Evolutionary conservation across 1,284 basidiomycete genomes (phyloP).

Genomic region (Marasmius oreades): DNA sequence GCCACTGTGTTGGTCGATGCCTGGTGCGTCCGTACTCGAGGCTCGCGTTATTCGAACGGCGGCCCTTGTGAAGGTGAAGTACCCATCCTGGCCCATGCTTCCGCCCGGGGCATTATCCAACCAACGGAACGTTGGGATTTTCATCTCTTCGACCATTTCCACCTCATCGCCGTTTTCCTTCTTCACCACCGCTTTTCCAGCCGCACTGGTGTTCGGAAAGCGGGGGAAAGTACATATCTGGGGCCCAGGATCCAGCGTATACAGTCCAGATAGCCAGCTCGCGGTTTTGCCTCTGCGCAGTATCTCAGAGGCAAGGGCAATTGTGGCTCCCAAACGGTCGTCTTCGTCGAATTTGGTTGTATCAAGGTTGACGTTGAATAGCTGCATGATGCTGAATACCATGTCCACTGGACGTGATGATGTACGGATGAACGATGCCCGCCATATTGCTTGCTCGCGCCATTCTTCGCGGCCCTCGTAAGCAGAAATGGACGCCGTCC

Average conservation of each 20-base stretch:
- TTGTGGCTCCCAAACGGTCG: constrained; percentile 1
- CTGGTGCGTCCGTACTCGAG: background rate
- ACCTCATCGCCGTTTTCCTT: background rate
- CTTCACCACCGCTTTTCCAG: background rate
- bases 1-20: background rate
- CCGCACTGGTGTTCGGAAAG: constrained; percentile 1
- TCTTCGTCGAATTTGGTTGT: background rate
- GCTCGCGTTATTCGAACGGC: background rate
- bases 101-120: background rate
- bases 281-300: background rate
- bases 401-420: constrained; percentile 5
- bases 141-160: background rate
- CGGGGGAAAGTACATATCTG: constrained; percentile 1
- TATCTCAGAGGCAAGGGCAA: constrained; percentile 1
- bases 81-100: constrained; percentile 4
- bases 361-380: background rate
- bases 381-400: constrained; percentile 4
- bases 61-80: background rate
- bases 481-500: background rate
- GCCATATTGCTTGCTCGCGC: constrained; percentile 4
- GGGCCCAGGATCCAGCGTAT: background rate
- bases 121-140: background rate
- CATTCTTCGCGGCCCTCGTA: background rate
- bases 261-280: background rate
- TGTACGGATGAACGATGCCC: constrained; percentile 1